Evolutionary conservation across 495 filamentous ascomycete genomes (phyloP), one percentile per base, ranked within the genome.

Genomic region (Extremus antarcticus): DNA sequence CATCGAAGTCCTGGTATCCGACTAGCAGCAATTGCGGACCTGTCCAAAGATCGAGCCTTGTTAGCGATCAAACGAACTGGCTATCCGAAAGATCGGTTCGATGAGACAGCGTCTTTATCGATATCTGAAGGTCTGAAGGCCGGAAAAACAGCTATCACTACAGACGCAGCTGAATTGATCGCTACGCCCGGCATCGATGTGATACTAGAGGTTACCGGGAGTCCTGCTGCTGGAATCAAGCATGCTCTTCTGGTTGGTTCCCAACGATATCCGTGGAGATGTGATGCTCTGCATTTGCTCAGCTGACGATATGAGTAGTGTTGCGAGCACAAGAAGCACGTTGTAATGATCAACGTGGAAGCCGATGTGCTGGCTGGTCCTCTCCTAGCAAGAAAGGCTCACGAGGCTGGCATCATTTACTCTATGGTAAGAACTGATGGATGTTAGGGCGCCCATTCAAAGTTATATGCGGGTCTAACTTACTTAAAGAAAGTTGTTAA

Each of bases 321-420:
- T 48, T 64, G 61, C 47, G 61, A 64, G 32, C 58, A 61, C 58
- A 61, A 64, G 55, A 64, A 64, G 47, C 61, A 64, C 32, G 61
- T 64, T n/a, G 55, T 64, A 19, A 64, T 64, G 61, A 52, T 64
- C 29, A 64, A 64, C 32, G 61, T 64, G 3, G 61, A 64, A 56
- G 61, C 61, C 2, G 61, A 64, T 43, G 61, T 64, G 23, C 54
- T 64, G 2, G 61, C 61, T 15, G 61, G 61, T 21, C 61, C 61
- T 7, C 47, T 64, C 15, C 51, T 64, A 7, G 51, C 58, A 3
- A 54, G 55, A 2, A 61, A 61, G 35, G 61, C 61, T 3, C 29
- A 53, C 21, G 58, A 64, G 55, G 61, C 61, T 10, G 61, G 58
- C 15, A 64, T 64, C 54, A 56, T 64, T 2, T 64, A 64, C 50